Conservation (phyloP, 116 monocot species). For the Papilionanthe hybrid region DNA sequence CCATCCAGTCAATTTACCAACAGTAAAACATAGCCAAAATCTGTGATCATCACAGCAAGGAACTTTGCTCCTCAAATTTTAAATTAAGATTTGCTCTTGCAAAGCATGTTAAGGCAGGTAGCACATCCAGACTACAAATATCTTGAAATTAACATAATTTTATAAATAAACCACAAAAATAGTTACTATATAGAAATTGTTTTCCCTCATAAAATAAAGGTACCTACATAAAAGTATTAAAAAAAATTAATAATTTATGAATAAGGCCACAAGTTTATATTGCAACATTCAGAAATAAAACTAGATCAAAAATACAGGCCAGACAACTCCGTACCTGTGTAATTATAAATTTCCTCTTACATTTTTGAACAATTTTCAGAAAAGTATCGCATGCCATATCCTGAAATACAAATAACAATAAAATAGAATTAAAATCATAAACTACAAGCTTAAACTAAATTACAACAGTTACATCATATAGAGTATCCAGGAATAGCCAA, state of each 20-base stretch:
- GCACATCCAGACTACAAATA: background rate
- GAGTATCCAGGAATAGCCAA: background rate
- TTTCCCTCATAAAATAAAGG: background rate
- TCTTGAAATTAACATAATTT: too few relatives aligned
- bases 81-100: background rate
- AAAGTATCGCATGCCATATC: conserved; percentile 99
- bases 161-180: background rate
- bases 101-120: background rate
- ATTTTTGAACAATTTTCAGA: conserved; percentile 97
- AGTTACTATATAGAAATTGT: background rate
- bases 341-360: conserved; percentile 92
- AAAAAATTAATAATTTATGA: background rate
- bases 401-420: conserved; percentile 27
- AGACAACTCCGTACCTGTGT: conserved; percentile 44
- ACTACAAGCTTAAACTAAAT: too few relatives aligned
- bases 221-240: background rate
- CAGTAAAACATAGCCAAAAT: background rate
- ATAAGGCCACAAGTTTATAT: background rate
- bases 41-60: background rate
- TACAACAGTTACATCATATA: background rate
- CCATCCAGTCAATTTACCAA: background rate
- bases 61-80: background rate
- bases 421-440: background rate
- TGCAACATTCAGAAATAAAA: background rate
- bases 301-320: background rate